A percentile compares a stretch with the other conserved stretches of the same genome.
These are phyloP conservation scores for Theileria luwenshuni DNA, from an alignment of 169 alveolate species.

Conservation along the genomic window DNA sequence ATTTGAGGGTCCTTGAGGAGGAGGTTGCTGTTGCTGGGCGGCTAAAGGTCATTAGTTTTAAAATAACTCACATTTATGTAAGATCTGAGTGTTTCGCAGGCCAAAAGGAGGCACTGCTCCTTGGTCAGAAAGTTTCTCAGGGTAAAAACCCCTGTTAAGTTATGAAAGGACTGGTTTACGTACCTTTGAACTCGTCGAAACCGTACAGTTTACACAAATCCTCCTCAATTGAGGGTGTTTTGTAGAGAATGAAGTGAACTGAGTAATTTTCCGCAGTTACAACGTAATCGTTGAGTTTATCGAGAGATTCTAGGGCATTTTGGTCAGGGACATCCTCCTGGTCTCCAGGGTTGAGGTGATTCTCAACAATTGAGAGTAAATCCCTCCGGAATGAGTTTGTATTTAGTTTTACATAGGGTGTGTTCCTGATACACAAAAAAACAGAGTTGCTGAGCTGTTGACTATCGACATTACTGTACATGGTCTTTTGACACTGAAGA, in stretches of 20 bases:
- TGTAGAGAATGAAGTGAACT: slow-evolving; percentile 45
- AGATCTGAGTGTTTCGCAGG: slow-evolving; percentile 37
- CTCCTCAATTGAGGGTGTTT: not conserved
- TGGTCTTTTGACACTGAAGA: not conserved
- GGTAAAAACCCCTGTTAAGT: slow-evolving; percentile 35
- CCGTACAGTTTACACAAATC: slow-evolving; percentile 40
- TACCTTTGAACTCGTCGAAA: slow-evolving; percentile 64
- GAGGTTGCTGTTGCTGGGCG: slow-evolving; percentile 67
- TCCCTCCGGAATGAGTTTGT: slow-evolving; percentile 32
- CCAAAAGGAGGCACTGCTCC: slow-evolving; percentile 27
- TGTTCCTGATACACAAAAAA: slow-evolving; percentile 48
- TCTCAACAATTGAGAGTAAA: slow-evolving; percentile 11
- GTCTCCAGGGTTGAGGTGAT: not conserved
- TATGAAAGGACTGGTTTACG: not conserved
- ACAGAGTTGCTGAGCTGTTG: slow-evolving; percentile 42
- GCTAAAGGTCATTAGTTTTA: slow-evolving; percentile 27
- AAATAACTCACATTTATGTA: slow-evolving; percentile 54
- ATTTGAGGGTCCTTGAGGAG: slow-evolving; percentile 25
- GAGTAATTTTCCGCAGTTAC: slow-evolving; percentile 29
- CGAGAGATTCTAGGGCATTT: slow-evolving; percentile 3
- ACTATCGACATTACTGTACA: slow-evolving; percentile 6
- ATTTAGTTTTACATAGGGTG: slow-evolving; percentile 57
- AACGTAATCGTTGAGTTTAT: not conserved
- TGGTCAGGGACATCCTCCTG: slow-evolving; percentile 12
- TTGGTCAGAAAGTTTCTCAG: slow-evolving; percentile 50